Conservation (phyloP, 176 grass and related monocot species). For the Themeda triandra region DNA sequence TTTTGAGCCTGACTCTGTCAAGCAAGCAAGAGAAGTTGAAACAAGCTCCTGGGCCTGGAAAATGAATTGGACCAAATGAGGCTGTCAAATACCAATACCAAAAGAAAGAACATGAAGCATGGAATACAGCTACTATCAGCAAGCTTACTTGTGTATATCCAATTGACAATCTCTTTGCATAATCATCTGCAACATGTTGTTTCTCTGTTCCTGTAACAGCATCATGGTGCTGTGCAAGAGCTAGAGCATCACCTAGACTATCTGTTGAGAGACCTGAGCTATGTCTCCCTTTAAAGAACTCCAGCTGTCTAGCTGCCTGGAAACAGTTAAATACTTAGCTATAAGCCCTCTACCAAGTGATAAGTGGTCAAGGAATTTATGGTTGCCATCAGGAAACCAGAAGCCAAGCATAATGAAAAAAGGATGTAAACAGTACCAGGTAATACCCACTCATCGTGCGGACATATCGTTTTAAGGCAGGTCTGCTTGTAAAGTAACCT, state of each 20-base stretch:
- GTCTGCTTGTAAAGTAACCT: slow-evolving; percentile 97
- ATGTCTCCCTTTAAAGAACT: slow-evolving; percentile 72
- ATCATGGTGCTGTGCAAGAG: slow-evolving; percentile 91
- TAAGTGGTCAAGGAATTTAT: background rate
- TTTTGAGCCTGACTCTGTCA: slow-evolving; percentile 56
- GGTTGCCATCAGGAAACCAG: background rate
- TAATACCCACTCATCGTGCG: slow-evolving; percentile 89
- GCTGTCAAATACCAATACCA: background rate
- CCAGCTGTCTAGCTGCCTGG: slow-evolving; percentile 87
- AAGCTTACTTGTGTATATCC: slow-evolving; percentile 72
- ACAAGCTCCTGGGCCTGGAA: slow-evolving; percentile 78
- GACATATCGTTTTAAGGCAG: slow-evolving; percentile 81
- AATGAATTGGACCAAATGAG: background rate
- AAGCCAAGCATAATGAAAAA: background rate
- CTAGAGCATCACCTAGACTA: slow-evolving; percentile 79
- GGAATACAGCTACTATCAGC: slow-evolving; percentile 4
- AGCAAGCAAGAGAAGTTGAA: slow-evolving; percentile 78
- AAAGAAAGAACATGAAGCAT: slow-evolving; percentile 7
- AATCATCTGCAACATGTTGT: slow-evolving; percentile 96
- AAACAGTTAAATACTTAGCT: slow-evolving; percentile 16
- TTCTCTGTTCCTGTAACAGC: slow-evolving; percentile 98
- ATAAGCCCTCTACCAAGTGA: background rate
- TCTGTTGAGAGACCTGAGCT: slow-evolving; percentile 50
- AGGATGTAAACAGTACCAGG: slow-evolving; percentile 45
- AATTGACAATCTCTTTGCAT: slow-evolving; percentile 94